Evolutionary conservation across 192 early-diverging fungal genomes (phyloP), one percentile per base, ranked within the genome.

Genomic region (Coemansia sp.): DNA sequence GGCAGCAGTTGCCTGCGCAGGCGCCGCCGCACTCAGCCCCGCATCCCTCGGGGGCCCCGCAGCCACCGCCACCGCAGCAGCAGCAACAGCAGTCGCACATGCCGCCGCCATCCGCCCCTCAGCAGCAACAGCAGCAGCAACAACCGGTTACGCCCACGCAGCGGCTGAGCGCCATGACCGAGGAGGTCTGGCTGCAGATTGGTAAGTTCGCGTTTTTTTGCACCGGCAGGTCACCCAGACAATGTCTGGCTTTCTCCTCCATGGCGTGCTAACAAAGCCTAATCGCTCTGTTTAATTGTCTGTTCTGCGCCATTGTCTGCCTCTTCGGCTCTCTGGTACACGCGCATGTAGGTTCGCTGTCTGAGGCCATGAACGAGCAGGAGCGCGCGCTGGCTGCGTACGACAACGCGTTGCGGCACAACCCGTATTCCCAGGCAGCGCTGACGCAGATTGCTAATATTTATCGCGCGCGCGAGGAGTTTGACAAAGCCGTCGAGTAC

Each of bases 381-480:
- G 96, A 97, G 43, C 82, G 88, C 27, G 94, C 96, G 2, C 79
- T 92, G 50, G 75, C 66, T 19, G 85, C 89, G 5, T 99, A 95
- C 60, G 93, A 97, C 62, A 74, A 81, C 9, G 93, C 91, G 4
- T 83, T 99, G 17, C 81, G 92, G 34, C 90, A 99, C 60, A 96
- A 97, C 70, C 89, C 93, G n/a, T 88, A 93, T 64, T 94, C 91
- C 11, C 76, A 90, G 31, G 58, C 70, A 31, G 91, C 92, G 3
- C 70, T 97, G 15, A 87, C 85, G 22, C 84, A 83, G 50, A 87
- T 90, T 27, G 93, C 91, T 12, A 82, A 87, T 27, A 79, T 97
- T 11, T 95, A 88, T 66, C 79, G 90, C 63, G 67, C 82, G 38
- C 80, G 85, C 17, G 93, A 95, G 58, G 85, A 92, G 55, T 95